phyloP scores from a whole-genome alignment of 345 rosid species.

The Syzygium jambos region DNA sequence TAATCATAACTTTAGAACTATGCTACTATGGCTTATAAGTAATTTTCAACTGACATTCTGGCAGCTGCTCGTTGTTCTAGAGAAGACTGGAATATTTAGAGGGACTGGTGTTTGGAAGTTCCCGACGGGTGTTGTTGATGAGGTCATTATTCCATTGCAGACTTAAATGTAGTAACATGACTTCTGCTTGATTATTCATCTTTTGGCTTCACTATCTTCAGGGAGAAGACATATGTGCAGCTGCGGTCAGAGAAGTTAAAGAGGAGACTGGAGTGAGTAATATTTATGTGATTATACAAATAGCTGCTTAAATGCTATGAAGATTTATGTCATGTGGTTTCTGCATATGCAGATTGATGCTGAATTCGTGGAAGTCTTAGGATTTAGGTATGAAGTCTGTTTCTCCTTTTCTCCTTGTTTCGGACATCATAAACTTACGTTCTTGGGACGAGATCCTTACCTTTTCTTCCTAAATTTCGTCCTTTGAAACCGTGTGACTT shows the following conservation, averaged over 20 bases:
- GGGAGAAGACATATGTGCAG: constrained; percentile 76
- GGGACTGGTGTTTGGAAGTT: constrained; percentile 75
- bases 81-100: constrained; percentile 44
- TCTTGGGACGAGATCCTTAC: background rate
- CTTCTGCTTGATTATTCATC: background rate
- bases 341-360: constrained; percentile 59
- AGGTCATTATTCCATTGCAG: constrained; percentile 24
- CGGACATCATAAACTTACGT: background rate
- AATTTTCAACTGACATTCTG: background rate
- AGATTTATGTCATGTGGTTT: background rate
- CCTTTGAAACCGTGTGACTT: background rate
- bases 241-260: constrained; percentile 85
- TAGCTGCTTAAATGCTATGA: background rate
- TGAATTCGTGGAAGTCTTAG: constrained; percentile 64
- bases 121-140: constrained; percentile 76
- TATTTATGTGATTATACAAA: background rate
- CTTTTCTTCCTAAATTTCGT: background rate
- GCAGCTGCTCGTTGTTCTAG: constrained; percentile 77
- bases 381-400: constrained; percentile 52
- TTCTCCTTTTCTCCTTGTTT: background rate
- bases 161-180: background rate
- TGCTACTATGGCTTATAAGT: background rate
- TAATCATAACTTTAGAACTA: background rate
- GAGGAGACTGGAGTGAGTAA: constrained; percentile 88
- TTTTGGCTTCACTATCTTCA: constrained; percentile 10